Conservation (phyloP, 352 stramenopile genomes). For the Globisporangium viniferum region DNA sequence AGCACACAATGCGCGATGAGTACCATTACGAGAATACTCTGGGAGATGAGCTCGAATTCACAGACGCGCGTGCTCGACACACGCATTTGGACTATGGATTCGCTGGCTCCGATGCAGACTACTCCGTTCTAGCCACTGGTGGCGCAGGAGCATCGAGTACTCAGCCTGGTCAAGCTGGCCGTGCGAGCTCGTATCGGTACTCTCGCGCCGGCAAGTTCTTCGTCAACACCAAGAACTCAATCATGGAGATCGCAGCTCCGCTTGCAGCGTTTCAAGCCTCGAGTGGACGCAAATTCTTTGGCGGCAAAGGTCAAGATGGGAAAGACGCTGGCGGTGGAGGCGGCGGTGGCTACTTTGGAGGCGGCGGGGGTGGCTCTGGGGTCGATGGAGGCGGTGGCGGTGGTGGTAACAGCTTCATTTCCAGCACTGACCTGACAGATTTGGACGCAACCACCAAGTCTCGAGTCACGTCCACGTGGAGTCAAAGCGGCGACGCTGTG, state of each 20-base stretch:
- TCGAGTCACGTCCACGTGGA: conserved; percentile 13
- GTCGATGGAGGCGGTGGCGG: conserved; percentile 59
- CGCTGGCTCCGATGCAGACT: conserved; percentile 42
- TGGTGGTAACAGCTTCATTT: conserved; percentile 60
- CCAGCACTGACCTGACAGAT: conserved; percentile 20
- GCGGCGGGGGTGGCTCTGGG: conserved; percentile 61
- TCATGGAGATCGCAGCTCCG: conserved; percentile 30
- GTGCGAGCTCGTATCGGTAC: conserved; percentile 41
- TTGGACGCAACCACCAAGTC: conserved; percentile 13
- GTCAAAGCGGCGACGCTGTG: conserved; percentile 24
- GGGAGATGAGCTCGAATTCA: conserved; percentile 43
- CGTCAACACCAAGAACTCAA: conserved; percentile 24
- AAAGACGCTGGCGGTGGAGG: conserved; percentile 77
- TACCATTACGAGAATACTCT: conserved; percentile 53
- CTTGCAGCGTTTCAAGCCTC: conserved; percentile 33
- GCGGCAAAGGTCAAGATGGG: conserved; percentile 70
- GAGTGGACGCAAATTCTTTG: conserved; percentile 28
- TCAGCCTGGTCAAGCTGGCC: conserved; percentile 31
- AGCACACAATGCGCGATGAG: conserved; percentile 38
- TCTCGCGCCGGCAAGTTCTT: conserved; percentile 41
- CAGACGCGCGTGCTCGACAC: conserved; percentile 39
- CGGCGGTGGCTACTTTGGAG: conserved; percentile 71
- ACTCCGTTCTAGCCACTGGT: conserved; percentile 49
- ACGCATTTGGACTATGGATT: conserved; percentile 55
- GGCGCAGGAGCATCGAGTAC: conserved; percentile 31